Base-by-base conservation (phyloP, 495 filamentous ascomycete genomes). In the Penicillium silybi region DNA sequence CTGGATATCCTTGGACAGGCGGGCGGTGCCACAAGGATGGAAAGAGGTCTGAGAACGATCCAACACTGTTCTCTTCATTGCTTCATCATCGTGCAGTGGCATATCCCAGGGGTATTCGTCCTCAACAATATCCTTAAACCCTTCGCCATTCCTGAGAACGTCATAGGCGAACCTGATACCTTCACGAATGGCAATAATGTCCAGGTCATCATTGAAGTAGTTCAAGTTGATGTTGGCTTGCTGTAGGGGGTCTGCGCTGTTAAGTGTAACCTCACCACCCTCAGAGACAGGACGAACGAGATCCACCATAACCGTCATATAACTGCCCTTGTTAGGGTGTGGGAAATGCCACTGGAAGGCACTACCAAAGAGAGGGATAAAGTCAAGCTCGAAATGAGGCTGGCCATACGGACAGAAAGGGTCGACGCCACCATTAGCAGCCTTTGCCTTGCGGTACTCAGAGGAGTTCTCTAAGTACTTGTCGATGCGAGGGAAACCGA, bases 301-400 rank as follows among this genome's bases (percentile, higher is more conserved):
- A 54, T 85, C 79, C 8, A 84, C 79, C 50, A 85, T 76, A 6
- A 84, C 77, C 2, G 78, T 83, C 29, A 83, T 55, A 41, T 64
- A 70, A 48, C 73, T 72, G 5, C 80, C 79, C n/a, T 57, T 34
- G 0, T 62, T 54, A 4, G 80, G 80, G 0, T 64, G 63, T 0
- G 78, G 79, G 53, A 75, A 76, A 58, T 85, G 80, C 79, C 79
- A 83, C 60, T 83, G 81, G 76, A 84, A 84, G 9, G 80, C 79
- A 46, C 69, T 71, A 25, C 71, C 64, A 57, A 83, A 83, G 67
- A 83, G 74, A 41, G 72, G 66, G 39, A 85, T 75, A 46, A 84
- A 85, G 61, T 84, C 81, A 44, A 85, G 72, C 66, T 85, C 80
- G 56, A 85, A 84, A 55, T 85, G 81, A 20, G 81, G 82, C 59